Evolutionary conservation across 2,329 filamentous ascomycete genomes (phyloP).

Genomic region (Fusarium xylarioides): DNA sequence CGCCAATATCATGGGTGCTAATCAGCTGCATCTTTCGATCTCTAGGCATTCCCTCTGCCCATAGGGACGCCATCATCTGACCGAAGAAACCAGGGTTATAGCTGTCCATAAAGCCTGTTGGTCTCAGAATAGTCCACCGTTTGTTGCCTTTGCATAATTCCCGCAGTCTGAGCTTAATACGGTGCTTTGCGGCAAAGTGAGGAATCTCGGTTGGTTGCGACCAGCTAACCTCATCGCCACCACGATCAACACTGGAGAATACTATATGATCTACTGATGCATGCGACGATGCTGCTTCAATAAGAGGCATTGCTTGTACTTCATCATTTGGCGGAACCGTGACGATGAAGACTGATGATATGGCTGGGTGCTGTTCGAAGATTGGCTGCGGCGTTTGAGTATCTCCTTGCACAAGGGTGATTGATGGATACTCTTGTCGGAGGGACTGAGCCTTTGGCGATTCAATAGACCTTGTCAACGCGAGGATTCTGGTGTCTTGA

Average conservation of each 20-base stretch:
- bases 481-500: not conserved
- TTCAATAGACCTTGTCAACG: slow-evolving; percentile 8
- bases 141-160: not conserved
- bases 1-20: slow-evolving; percentile 41
- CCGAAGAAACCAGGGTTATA: slow-evolving; percentile 40
- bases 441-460: slow-evolving; percentile 2
- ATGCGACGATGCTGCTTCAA: slow-evolving; percentile 28
- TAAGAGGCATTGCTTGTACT: slow-evolving; percentile 34
- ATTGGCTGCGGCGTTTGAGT: slow-evolving; percentile 17
- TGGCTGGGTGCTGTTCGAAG: slow-evolving; percentile 30
- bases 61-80: slow-evolving; percentile 38
- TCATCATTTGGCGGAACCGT: slow-evolving; percentile 43
- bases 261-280: slow-evolving; percentile 29
- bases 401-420: slow-evolving; percentile 23
- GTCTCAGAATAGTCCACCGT: slow-evolving; percentile 41
- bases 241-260: slow-evolving; percentile 33
- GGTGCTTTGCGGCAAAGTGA: slow-evolving; percentile 34
- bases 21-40: slow-evolving; percentile 40
- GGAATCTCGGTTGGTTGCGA: slow-evolving; percentile 20
- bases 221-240: slow-evolving; percentile 20
- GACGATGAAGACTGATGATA: slow-evolving; percentile 41
- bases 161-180: slow-evolving; percentile 17
- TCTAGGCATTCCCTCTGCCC: slow-evolving; percentile 37
- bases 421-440: not conserved
- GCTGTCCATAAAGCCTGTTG: slow-evolving; percentile 43